Conservation (phyloP, 805 yeast genomes). For the Wickerhamiella azymoides region DNA sequence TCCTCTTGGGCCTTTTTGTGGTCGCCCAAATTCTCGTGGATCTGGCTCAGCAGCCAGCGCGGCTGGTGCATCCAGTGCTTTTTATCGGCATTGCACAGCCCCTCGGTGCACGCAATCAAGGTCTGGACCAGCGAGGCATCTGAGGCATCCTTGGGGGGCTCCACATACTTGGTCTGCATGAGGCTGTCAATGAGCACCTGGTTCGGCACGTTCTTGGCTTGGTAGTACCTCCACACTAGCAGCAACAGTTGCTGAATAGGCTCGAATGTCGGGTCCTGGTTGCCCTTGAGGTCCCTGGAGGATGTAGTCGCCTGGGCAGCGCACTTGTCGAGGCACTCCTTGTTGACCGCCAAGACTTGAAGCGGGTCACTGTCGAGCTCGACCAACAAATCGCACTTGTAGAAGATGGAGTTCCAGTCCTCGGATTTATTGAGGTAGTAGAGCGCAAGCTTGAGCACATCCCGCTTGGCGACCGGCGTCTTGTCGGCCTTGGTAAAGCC, state of each 20-base stretch:
- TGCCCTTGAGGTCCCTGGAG: conserved; percentile 10
- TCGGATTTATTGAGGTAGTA: conserved; percentile 36
- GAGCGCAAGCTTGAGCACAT: conserved; percentile 28
- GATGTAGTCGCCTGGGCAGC: neutral
- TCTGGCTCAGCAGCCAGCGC: conserved; percentile 51
- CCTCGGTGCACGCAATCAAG: conserved; percentile 27
- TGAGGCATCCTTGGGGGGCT: neutral
- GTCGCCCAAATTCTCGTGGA: conserved; percentile 40
- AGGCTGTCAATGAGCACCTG: conserved; percentile 10
- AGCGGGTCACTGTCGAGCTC: conserved; percentile 31
- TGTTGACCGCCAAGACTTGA: conserved; percentile 30
- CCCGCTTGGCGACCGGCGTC: conserved; percentile 5
- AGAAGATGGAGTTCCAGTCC: conserved; percentile 52
- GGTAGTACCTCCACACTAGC: conserved; percentile 23
- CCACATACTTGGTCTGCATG: neutral
- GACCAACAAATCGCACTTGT: conserved; percentile 42
- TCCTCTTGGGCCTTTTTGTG: conserved; percentile 44
- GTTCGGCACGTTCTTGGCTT: conserved; percentile 10
- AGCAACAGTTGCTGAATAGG: conserved; percentile 27
- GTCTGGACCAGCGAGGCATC: neutral
- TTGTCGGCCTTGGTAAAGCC: conserved; percentile 13
- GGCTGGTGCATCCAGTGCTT: conserved; percentile 91
- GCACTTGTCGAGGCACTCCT: conserved; percentile 19
- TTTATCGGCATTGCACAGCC: conserved; percentile 47
- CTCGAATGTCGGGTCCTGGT: conserved; percentile 8